Conservation (phyloP, 805 yeast genomes). For the Kodamaea sagamina region DNA sequence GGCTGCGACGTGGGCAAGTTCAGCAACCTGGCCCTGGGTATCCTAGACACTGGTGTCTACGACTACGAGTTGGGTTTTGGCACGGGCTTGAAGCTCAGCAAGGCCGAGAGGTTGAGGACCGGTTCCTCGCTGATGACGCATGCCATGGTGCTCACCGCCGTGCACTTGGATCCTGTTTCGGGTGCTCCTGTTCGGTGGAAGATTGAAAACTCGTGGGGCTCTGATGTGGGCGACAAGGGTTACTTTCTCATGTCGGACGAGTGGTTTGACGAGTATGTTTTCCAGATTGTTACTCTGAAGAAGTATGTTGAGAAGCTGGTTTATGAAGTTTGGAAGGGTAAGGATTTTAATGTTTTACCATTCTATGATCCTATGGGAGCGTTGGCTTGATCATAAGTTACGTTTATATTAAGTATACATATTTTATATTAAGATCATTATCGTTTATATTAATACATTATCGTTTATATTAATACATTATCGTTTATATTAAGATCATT, state of each 20-base stretch:
- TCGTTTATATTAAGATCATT: too few relatives aligned
- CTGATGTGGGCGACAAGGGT: conserved; percentile 42
- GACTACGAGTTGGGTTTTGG: conserved; percentile 60
- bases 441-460: too few relatives aligned
- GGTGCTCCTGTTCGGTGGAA: conserved; percentile 47
- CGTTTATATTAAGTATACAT: too few relatives aligned
- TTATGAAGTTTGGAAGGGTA: conserved; percentile 37
- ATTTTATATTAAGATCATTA: too few relatives aligned
- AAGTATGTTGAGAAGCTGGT: conserved; percentile 38
- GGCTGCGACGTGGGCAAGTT: conserved; percentile 89
- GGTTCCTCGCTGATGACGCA: conserved; percentile 83
- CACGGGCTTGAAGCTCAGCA: conserved; percentile 52
- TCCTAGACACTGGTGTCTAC: conserved; percentile 72
- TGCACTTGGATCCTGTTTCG: conserved; percentile 59
- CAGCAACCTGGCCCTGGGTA: conserved; percentile 61
- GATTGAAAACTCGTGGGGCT: conserved; percentile 49
- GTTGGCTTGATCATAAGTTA: conserved; percentile 29
- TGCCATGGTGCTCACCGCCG: conserved; percentile 85
- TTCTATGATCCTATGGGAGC: conserved; percentile 47
- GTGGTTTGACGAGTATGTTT: conserved; percentile 47
- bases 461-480: too few relatives aligned
- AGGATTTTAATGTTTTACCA: conserved; percentile 37
- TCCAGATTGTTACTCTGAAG: conserved; percentile 43
- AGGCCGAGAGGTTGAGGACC: conserved; percentile 69
- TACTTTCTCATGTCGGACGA: conserved; percentile 45